A percentile compares a stretch with the other conserved stretches of the same genome.
phyloP scores from a whole-genome alignment of 2,329 filamentous ascomycete species.

The Nannizziopsis barbatae region DNA sequence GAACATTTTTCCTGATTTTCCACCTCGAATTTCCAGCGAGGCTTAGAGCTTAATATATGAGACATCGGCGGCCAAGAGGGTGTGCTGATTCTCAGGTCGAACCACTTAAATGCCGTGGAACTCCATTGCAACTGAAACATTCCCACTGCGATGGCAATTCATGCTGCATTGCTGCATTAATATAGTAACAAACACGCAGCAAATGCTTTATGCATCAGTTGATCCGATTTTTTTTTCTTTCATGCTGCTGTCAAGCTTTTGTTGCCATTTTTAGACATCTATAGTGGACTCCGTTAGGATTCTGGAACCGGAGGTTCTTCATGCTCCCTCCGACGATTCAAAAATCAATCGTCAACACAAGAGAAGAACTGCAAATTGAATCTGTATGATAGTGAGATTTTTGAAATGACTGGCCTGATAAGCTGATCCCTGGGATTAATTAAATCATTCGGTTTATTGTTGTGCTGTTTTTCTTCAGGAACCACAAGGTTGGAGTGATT shows the following conservation, averaged over 20 bases:
- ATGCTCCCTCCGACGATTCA: not conserved
- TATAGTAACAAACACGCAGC: too few species aligned
- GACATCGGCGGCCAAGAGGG: constrained; percentile 4
- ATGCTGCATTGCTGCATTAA: too few species aligned
- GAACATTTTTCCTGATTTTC: not conserved
- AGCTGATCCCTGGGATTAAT: too few species aligned
- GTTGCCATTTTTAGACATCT: constrained; percentile 8
- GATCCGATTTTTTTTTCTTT: not conserved
- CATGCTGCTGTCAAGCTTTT: not conserved
- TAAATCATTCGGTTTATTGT: too few species aligned
- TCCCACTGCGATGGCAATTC: not conserved
- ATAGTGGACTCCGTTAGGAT: not conserved
- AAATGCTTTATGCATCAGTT: not conserved
- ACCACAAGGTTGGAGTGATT: not conserved
- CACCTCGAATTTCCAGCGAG: not conserved
- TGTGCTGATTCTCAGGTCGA: not conserved
- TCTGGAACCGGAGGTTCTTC: not conserved
- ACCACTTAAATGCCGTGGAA: not conserved
- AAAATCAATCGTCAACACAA: too few species aligned
- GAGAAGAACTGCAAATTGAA: too few species aligned
- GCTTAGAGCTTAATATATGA: constrained; percentile 4
- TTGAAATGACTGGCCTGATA: too few species aligned
- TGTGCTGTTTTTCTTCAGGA: too few species aligned
- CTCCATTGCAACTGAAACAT: constrained; percentile 8
- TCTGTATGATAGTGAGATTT: too few species aligned